Percentiles rank a stretch among this genome's conserved stretches.
These are phyloP conservation scores for Solanum chilense DNA, from an alignment of 257 asterid genomes.

Conservation along the genomic window DNA sequence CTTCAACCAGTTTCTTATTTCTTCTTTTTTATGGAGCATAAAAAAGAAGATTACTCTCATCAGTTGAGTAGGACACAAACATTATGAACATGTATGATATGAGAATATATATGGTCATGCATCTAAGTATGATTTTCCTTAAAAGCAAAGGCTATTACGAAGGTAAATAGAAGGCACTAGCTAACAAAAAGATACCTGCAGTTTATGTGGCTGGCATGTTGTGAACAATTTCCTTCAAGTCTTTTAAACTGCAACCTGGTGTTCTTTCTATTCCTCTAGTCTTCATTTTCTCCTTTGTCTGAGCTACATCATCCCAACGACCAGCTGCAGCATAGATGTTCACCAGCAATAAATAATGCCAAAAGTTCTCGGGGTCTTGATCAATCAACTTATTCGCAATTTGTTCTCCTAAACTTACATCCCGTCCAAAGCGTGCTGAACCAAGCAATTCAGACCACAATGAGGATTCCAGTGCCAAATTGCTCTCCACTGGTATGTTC, in stretches of 20 bases:
- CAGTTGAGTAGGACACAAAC: not conserved
- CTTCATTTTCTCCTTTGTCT: slow-evolving; percentile 41
- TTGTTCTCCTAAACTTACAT: slow-evolving; percentile 32
- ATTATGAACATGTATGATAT: not conserved
- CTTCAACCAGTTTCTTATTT: not conserved
- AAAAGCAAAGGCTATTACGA: not conserved
- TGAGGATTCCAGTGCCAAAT: slow-evolving; percentile 29
- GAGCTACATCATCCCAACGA: slow-evolving; percentile 56
- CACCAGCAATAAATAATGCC: slow-evolving; percentile 40
- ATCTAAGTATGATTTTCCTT: not conserved
- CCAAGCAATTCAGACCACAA: slow-evolving; percentile 49
- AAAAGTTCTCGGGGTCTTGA: slow-evolving; percentile 43
- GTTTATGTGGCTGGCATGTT: not conserved
- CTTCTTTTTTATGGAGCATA: not conserved
- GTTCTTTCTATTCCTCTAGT: slow-evolving; percentile 33
- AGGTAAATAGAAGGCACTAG: not conserved
- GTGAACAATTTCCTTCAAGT: slow-evolving; percentile 45
- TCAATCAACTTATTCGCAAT: slow-evolving; percentile 47
- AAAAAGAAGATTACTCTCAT: not conserved
- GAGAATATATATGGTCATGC: not conserved
- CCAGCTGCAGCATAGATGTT: slow-evolving; percentile 60
- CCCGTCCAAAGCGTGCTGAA: slow-evolving; percentile 47
- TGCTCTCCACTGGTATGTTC: slow-evolving; percentile 28
- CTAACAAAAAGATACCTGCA: not conserved
- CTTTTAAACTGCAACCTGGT: slow-evolving; percentile 45